Conservation (phyloP, 108 stramenopile species). For the Nitzschia sp. region DNA sequence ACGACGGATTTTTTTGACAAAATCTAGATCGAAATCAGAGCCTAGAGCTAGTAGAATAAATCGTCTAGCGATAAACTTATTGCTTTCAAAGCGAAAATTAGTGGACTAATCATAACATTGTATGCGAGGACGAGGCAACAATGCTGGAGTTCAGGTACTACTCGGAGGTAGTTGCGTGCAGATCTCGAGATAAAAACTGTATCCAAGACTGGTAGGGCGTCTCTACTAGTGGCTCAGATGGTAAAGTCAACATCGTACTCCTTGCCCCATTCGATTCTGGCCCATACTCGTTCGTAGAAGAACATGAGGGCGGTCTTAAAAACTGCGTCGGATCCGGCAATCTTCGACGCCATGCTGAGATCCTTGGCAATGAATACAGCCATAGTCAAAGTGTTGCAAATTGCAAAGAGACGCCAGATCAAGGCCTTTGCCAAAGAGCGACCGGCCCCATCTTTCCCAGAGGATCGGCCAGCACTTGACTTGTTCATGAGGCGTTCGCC, state of each 20-base stretch:
- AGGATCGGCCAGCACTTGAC: conserved; percentile 71
- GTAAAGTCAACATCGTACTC: conserved; percentile 49
- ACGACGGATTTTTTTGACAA: too few relatives aligned
- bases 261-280: conserved; percentile 90
- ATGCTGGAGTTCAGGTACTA: too few relatives aligned
- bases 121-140: too few relatives aligned
- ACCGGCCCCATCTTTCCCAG: conserved; percentile 75
- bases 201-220: not conserved
- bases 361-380: conserved; percentile 84
- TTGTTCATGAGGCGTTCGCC: conserved; percentile 97
- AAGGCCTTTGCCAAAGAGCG: conserved; percentile 90
- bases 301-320: conserved; percentile 95
- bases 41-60: too few relatives aligned
- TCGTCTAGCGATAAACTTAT: too few relatives aligned
- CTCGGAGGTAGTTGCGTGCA: too few relatives aligned
- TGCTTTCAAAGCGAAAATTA: too few relatives aligned
- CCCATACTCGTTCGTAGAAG: conserved; percentile 89
- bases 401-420: conserved; percentile 93
- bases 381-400: conserved; percentile 90
- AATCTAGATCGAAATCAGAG: too few relatives aligned
- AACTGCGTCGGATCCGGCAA: conserved; percentile 90
- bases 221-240: not conserved
- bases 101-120: too few relatives aligned
- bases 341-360: conserved; percentile 82
- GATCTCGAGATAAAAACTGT: not conserved